phyloP scores from a whole-genome alignment of 345 rosid genomes.

The Brassica cretica region DNA sequence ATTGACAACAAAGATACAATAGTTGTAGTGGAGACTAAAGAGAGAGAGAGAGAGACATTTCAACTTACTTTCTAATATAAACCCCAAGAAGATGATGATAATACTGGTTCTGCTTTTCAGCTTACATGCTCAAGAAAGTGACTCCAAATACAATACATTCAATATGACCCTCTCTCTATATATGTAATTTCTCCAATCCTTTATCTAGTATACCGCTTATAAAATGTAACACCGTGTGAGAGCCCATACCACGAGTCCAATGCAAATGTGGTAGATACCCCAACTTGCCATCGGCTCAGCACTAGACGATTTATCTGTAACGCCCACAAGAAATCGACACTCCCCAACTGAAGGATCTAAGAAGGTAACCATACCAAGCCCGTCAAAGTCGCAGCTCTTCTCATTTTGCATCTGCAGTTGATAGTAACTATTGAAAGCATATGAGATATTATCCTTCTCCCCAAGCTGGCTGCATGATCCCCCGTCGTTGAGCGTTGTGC shows the following conservation, averaged over 20 bases:
- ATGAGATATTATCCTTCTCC: slow-evolving; percentile 80
- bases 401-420: slow-evolving; percentile 81
- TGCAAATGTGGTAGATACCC: slow-evolving; percentile 39
- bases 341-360: slow-evolving; percentile 86
- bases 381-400: slow-evolving; percentile 84
- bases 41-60: neutral
- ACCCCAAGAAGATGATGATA: neutral
- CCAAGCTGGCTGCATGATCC: slow-evolving; percentile 89
- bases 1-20: neutral
- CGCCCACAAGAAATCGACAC: slow-evolving; percentile 90
- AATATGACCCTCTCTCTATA: slow-evolving; percentile 7
- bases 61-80: neutral
- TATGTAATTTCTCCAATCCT: slow-evolving; percentile 17
- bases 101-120: slow-evolving; percentile 12
- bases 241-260: slow-evolving; percentile 44
- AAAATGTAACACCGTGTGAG: slow-evolving; percentile 42
- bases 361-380: slow-evolving; percentile 86
- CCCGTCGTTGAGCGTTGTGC: slow-evolving; percentile 82
- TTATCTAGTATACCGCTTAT: slow-evolving; percentile 28
- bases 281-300: slow-evolving; percentile 35
- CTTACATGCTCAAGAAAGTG: slow-evolving; percentile 1
- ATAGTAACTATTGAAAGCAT: slow-evolving; percentile 94
- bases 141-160: neutral
- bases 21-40: neutral
- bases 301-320: slow-evolving; percentile 54